phyloP scores from a whole-genome alignment of 345 rosid genomes.

The Citrus medica region DNA sequence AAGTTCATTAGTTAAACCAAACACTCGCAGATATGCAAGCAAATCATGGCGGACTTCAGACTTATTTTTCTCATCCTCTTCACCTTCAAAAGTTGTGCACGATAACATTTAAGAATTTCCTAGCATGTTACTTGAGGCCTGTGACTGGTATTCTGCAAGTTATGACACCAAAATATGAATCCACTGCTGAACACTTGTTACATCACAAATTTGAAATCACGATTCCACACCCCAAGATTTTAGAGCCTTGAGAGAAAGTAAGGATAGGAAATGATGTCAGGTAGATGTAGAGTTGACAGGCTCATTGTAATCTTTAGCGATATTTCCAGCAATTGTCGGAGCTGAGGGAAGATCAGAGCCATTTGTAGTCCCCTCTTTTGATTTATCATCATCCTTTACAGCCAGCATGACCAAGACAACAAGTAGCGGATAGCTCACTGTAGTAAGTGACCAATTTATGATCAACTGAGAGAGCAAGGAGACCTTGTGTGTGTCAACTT shows the following conservation, averaged over 20 bases:
- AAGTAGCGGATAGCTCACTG: slow-evolving; percentile 55
- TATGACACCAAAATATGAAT: neutral
- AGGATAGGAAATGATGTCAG: neutral
- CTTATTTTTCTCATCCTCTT: too few species aligned
- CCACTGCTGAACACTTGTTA: neutral
- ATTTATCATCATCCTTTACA: slow-evolving; percentile 34
- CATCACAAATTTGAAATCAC: neutral
- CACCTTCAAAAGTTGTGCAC: neutral
- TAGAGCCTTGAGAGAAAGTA: neutral
- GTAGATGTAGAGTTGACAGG: neutral
- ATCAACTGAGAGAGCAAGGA: slow-evolving; percentile 36
- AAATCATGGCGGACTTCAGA: neutral
- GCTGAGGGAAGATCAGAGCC: slow-evolving; percentile 4
- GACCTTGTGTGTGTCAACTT: slow-evolving; percentile 45
- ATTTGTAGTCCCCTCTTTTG: slow-evolving; percentile 4
- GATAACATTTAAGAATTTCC: neutral
- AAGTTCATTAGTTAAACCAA: neutral
- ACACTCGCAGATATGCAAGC: neutral
- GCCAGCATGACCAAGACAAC: slow-evolving; percentile 40
- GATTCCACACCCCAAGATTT: neutral
- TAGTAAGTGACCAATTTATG: slow-evolving; percentile 54
- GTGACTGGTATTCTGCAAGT: neutral
- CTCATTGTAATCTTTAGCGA: neutral
- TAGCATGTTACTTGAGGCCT: neutral
- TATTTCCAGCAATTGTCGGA: neutral